These are phyloP conservation scores for Ceratocystis alfenasii DNA, from an alignment of 2,329 filamentous ascomycete genomes.

Conservation along the genomic window DNA sequence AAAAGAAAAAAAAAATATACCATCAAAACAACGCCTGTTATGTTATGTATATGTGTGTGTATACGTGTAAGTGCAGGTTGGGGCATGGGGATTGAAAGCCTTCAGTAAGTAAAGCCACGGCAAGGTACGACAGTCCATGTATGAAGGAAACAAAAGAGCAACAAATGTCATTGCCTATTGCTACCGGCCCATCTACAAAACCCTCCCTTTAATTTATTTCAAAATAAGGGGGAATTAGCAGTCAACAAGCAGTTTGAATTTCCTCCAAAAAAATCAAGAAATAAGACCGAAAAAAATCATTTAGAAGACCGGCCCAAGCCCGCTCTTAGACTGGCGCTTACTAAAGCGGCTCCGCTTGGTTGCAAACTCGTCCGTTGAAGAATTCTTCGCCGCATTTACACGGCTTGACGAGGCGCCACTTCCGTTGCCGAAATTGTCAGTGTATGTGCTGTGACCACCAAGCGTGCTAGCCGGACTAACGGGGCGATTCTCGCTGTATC, in stretches of 20 bases:
- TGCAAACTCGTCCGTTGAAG: constrained; percentile 42
- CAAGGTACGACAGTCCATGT: neutral
- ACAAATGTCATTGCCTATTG: constrained; percentile 17
- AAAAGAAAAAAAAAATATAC: constrained; percentile 19
- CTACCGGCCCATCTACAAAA: no score
- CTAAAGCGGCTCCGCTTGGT: constrained; percentile 62
- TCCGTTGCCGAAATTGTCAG: constrained; percentile 36
- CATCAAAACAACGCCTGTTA: constrained; percentile 7
- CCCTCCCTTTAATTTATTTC: no score
- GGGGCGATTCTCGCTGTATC: constrained; percentile 55
- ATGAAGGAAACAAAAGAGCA: constrained; percentile 24
- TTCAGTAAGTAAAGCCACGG: neutral
- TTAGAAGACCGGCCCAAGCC: constrained; percentile 77
- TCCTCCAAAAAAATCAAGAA: constrained; percentile 13
- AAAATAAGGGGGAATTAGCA: no score
- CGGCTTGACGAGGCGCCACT: constrained; percentile 30
- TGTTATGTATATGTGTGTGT: neutral
- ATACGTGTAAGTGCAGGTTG: neutral
- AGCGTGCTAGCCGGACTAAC: constrained; percentile 69
- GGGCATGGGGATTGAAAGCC: neutral
- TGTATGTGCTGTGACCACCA: constrained; percentile 44
- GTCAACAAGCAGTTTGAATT: no score
- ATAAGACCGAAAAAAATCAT: constrained; percentile 23
- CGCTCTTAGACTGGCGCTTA: constrained; percentile 86
- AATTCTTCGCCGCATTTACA: constrained; percentile 48